phyloP scores from a whole-genome alignment of 2,329 filamentous ascomycete species.

The Pseudogymnoascus sp. region DNA sequence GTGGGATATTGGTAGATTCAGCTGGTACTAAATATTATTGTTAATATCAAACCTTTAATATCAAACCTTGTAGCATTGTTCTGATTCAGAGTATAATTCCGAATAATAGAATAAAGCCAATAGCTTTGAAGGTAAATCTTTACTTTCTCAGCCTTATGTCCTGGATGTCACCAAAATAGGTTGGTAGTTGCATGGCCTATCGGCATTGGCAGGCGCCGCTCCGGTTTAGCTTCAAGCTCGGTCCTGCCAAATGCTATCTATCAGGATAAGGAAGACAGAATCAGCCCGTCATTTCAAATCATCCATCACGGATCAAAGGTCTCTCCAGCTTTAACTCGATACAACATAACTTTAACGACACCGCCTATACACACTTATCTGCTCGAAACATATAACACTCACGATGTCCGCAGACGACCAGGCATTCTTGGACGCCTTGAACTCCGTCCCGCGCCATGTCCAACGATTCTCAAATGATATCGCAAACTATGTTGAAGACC shows the following conservation, averaged over 20 bases:
- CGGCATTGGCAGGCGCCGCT: neutral
- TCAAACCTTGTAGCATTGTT: neutral
- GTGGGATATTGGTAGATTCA: neutral
- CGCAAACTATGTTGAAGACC: constrained; percentile 70
- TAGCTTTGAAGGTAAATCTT: neutral
- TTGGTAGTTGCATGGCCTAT: neutral
- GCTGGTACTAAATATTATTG: neutral
- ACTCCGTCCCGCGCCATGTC: constrained; percentile 56
- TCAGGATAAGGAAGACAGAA: constrained; percentile 2
- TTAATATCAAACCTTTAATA: neutral
- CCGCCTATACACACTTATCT: neutral
- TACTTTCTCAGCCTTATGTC: neutral
- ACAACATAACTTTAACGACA: neutral
- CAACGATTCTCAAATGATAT: constrained; percentile 62
- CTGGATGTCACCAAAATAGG: neutral
- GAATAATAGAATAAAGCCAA: neutral
- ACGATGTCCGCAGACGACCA: constrained; percentile 73
- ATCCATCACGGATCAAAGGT: neutral
- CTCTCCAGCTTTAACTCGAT: neutral
- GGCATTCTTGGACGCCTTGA: constrained; percentile 68
- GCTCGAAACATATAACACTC: constrained; percentile 12
- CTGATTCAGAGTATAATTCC: neutral
- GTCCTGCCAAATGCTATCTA: neutral
- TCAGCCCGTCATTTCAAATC: constrained; percentile 6
- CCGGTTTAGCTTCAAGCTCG: neutral